Percentiles rank a stretch among this genome's conserved stretches.
phyloP scores from a whole-genome alignment of 2,329 filamentous ascomycete genomes.

The Mycogone perniciosa region DNA sequence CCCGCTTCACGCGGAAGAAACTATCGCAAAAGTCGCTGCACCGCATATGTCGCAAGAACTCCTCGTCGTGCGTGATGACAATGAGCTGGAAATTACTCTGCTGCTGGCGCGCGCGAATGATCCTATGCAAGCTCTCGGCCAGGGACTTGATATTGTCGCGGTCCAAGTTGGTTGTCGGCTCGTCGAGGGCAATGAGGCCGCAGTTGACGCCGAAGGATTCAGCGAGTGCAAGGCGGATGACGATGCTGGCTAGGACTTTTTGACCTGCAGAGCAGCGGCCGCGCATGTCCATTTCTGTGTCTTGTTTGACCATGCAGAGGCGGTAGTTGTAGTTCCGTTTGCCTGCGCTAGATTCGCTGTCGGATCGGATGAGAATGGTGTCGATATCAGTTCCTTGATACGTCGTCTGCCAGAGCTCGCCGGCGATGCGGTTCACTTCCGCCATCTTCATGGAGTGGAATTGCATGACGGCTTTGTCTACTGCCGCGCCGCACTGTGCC shows the following conservation, averaged over 20 bases:
- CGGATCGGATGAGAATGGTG: conserved; percentile 89
- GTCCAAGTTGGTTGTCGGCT: conserved; percentile 96
- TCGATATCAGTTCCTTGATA: conserved; percentile 98
- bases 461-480: conserved; percentile 96
- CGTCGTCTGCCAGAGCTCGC: conserved; percentile 93
- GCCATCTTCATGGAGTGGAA: conserved; percentile 97
- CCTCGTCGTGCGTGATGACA: conserved; percentile 97
- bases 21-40: conserved; percentile 88
- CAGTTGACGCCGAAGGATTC: conserved; percentile 97
- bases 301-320: conserved; percentile 95
- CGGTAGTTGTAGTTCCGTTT: conserved; percentile 94
- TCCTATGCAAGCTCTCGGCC: conserved; percentile 75
- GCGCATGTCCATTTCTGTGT: conserved; percentile 98
- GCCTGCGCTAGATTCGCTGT: conserved; percentile 66
- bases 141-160: conserved; percentile 89
- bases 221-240: conserved; percentile 90
- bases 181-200: conserved; percentile 91
- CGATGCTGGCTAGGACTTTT: conserved; percentile 93
- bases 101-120: conserved; percentile 74
- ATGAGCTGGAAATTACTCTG: conserved; percentile 97
- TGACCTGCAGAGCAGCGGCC: conserved; percentile 94
- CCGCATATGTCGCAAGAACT: conserved; percentile 89
- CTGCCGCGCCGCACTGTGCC: conserved; percentile 69
- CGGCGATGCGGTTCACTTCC: conserved; percentile 90
- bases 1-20: conserved; percentile 80